These are phyloP conservation scores for Pythium monospermum DNA, from an alignment of 352 stramenopile species.

Conservation along the genomic window DNA sequence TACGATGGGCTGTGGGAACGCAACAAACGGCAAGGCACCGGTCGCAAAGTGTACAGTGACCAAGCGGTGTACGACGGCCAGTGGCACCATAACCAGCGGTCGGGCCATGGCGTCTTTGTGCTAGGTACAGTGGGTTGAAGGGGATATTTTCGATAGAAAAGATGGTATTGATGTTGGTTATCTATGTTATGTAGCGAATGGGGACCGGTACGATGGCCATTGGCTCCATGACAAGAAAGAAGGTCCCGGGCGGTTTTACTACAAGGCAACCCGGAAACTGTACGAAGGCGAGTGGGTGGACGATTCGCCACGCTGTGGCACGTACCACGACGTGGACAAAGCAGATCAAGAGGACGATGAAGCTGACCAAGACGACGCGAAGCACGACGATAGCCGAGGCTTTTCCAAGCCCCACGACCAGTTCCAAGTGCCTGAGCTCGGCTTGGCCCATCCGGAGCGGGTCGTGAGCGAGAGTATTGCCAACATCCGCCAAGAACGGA, in stretches of 20 bases:
- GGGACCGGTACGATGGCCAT: constrained; percentile 83
- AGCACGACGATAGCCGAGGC: too few species aligned
- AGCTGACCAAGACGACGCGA: too few species aligned
- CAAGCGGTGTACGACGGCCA: constrained; percentile 86
- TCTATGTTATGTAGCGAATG: constrained; percentile 44
- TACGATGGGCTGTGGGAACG: constrained; percentile 79
- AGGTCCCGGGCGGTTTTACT: constrained; percentile 79
- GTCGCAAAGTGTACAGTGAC: constrained; percentile 80
- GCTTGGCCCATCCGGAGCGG: constrained; percentile 58
- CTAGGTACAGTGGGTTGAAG: constrained; percentile 34
- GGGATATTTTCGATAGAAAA: neutral
- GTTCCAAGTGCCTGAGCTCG: constrained; percentile 76
- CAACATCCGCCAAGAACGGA: constrained; percentile 56
- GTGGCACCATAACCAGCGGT: constrained; percentile 72
- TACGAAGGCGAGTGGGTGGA: constrained; percentile 90
- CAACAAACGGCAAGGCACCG: constrained; percentile 73
- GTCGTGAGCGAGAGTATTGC: constrained; percentile 75
- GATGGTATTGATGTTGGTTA: neutral
- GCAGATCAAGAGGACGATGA: constrained; percentile 27
- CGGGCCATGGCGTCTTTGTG: constrained; percentile 54
- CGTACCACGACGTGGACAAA: constrained; percentile 43
- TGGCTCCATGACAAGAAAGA: constrained; percentile 88
- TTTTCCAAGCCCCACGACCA: constrained; percentile 22
- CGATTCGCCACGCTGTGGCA: constrained; percentile 69
- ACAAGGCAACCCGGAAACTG: constrained; percentile 75